Conservation (phyloP, 352 stramenopile genomes). For the Phytophthora pini region DNA sequence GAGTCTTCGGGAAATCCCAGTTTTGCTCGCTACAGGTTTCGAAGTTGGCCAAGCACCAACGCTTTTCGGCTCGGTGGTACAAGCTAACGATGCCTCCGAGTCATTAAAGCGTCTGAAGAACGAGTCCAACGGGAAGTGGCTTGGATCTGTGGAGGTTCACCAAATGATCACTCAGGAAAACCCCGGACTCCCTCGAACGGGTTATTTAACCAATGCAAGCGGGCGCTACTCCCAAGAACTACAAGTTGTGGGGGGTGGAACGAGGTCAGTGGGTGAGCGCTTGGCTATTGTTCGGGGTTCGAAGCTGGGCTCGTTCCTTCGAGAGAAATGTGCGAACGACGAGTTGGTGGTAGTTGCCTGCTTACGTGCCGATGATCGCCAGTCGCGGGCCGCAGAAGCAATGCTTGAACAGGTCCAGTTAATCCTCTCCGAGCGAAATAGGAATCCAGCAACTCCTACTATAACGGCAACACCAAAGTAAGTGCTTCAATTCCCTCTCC, state of each 20-base stretch:
- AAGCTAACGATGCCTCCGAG: slow-evolving; percentile 47
- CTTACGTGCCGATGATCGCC: slow-evolving; percentile 65
- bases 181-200: slow-evolving; percentile 62
- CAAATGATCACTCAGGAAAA: slow-evolving; percentile 61
- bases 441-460: slow-evolving; percentile 3
- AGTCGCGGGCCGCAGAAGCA: slow-evolving; percentile 57
- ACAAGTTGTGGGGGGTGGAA: slow-evolving; percentile 45
- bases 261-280: slow-evolving; percentile 39
- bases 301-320: slow-evolving; percentile 63
- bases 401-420: slow-evolving; percentile 67
- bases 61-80: slow-evolving; percentile 54
- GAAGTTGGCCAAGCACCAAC: slow-evolving; percentile 63
- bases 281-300: slow-evolving; percentile 47
- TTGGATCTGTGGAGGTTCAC: slow-evolving; percentile 72
- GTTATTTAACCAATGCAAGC: slow-evolving; percentile 70
- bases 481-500: background rate
- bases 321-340: slow-evolving; percentile 39
- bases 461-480: slow-evolving; percentile 7
- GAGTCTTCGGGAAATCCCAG: slow-evolving; percentile 70
- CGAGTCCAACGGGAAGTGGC: slow-evolving; percentile 59
- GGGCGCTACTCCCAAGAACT: slow-evolving; percentile 80
- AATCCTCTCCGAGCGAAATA: slow-evolving; percentile 32
- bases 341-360: slow-evolving; percentile 76
- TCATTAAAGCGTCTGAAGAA: slow-evolving; percentile 59
- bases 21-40: slow-evolving; percentile 61